Evolutionary conservation across 169 alveolate species (phyloP), one percentile per base, ranked within the genome.

Genomic region (Babesia caballi): DNA sequence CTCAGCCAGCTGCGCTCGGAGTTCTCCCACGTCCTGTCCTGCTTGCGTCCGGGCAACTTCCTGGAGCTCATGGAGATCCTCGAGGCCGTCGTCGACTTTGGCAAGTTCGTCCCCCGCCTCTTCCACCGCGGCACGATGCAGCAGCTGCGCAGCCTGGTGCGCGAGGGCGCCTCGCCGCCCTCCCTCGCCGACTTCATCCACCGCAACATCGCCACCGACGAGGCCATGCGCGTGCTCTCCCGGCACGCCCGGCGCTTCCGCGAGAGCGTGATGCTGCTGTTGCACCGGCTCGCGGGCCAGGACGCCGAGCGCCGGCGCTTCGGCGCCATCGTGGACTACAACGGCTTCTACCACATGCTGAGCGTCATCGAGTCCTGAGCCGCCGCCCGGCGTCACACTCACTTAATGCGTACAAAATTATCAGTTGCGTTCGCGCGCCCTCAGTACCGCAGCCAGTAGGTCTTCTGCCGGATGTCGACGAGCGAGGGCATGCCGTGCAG

Each of bases 401-500:
- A 14, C 21, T 4, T 47, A 63, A 47, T 47, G 5, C 8, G 25
- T 9, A 14, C 54, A 51, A 67, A 53, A n/a, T n/a, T 17, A 6
- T 23, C 12, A 23, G 60, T 12, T 27, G 40, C 36, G 35, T 21
- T 21, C 46, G 40, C 7, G 40, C 33, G 0, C 21, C 38, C 21
- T 61, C 77, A 89, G 52, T 89, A 89, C 44, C 94, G 51, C 42
- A 85, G 71, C 94, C 94, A 89, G 74, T 70, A 89, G 15, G 94
- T 89, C 60, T 89, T 85, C 58, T 86, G 92, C 53, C 94, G 41
- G 41, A 89, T 49, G 44, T 89, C 94, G 21, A 58, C 23, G 66
- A 85, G 77, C 32, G 89, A 84, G 4, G 91, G 94, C 88, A 89
- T 75, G 40, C 94, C 94, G 58, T 89, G 94, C 25, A 85, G 56